Evolutionary conservation across 2,329 filamentous ascomycete species (phyloP).

Genomic region (Geosmithia morbida): DNA sequence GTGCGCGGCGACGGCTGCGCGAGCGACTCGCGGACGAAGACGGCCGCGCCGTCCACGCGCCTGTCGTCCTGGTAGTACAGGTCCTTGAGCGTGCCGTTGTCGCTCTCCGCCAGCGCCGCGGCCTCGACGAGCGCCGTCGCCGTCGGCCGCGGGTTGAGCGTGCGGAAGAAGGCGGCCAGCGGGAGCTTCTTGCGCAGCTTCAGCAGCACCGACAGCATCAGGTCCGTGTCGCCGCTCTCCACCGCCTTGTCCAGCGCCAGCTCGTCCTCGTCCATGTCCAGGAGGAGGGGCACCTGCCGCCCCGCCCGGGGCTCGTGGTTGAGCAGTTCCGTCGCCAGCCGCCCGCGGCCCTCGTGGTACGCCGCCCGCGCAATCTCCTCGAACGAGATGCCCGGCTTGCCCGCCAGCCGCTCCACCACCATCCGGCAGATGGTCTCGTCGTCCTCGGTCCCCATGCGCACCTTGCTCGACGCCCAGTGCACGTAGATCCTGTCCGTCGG

Average conservation of each 20-base stretch:
- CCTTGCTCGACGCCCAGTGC: conserved; percentile 93
- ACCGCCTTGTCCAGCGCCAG: conserved; percentile 93
- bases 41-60: conserved; percentile 71
- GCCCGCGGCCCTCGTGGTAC: conserved; percentile 80
- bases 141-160: conserved; percentile 71
- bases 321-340: conserved; percentile 79
- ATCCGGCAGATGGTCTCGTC: conserved; percentile 78
- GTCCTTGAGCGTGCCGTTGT: conserved; percentile 80
- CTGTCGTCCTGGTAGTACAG: conserved; percentile 96
- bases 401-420: conserved; percentile 74
- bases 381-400: conserved; percentile 87
- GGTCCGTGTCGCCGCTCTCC: conserved; percentile 85
- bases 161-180: conserved; percentile 80
- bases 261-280: conserved; percentile 92
- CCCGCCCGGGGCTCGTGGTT: conserved; percentile 90
- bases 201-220: conserved; percentile 79
- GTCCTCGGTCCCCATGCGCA: conserved; percentile 68
- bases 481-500: conserved; percentile 86
- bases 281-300: conserved; percentile 84
- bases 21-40: conserved; percentile 76
- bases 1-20: conserved; percentile 54
- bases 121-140: conserved; percentile 85
- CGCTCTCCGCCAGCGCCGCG: conserved; percentile 51
- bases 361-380: conserved; percentile 86
- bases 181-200: conserved; percentile 84